phyloP scores from a whole-genome alignment of 2,329 filamentous ascomycete genomes.

The Fusarium clavum region DNA sequence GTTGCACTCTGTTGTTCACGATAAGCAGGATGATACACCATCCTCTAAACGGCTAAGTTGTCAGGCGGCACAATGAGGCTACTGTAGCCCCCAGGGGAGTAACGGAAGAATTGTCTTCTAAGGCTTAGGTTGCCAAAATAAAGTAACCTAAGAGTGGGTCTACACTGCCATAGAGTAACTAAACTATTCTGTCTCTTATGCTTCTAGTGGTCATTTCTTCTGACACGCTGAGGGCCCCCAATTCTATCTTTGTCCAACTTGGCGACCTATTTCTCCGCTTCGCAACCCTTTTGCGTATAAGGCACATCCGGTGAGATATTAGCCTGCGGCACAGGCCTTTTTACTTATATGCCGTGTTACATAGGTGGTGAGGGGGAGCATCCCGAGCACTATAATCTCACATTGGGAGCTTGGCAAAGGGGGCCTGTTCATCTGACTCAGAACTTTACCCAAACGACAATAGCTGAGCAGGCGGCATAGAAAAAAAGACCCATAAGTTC shows the following conservation, averaged over 20 bases:
- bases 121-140: no score
- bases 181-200: no score
- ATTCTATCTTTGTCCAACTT: not conserved
- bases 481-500: not conserved
- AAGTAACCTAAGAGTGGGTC: no score
- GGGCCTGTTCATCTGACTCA: not conserved
- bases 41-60: not conserved
- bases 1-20: not conserved
- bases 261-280: not conserved
- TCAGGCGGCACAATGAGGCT: not conserved
- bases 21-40: not conserved
- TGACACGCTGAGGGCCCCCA: no score
- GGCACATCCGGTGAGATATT: not conserved
- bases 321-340: not conserved
- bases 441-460: not conserved
- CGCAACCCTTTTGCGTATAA: not conserved
- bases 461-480: not conserved
- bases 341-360: not conserved
- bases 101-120: no score
- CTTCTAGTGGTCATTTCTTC: no score
- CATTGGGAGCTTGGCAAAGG: not conserved
- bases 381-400: not conserved
- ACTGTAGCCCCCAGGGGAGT: not conserved
- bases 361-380: not conserved
- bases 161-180: no score